Base-by-base conservation (phyloP, 1,139 yeast genomes). In the Pichia cactophila region DNA sequence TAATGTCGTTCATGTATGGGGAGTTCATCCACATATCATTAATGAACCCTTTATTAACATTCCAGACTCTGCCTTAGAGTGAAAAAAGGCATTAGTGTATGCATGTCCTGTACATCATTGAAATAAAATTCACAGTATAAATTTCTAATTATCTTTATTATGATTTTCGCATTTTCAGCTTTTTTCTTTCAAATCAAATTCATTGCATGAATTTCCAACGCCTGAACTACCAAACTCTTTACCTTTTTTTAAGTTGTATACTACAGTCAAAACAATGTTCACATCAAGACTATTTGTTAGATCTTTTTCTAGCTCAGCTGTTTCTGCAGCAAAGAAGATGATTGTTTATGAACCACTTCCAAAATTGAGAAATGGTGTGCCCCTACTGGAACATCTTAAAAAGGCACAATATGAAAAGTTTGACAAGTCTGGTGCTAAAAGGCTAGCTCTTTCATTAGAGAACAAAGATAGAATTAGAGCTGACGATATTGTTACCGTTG, bases 401-500 rank as follows among this genome's bases (percentile, higher is more conserved):
- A 65, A 73, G 52, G 73, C 77, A 51, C 74, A 82, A 49, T 70
- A 74, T 46, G 65, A 70, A 31, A 77, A 75, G 56, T 77, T 83
- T 56, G 97, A 89, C 63, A 86, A 90, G 26, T 70, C 77, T 5
- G 94, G 92, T 8, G 72, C 77, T 69, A 83, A 90, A 71, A 71
- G 84, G 54, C 74, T 75, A n/a, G 70, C 87, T 48, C 71, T 88
- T 26, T 72, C 75, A 52, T 70, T 69, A 50, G 56, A 66, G 7
- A 73, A 73, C 50, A 77, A 80, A n/a, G 69, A 69, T 40, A 61
- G 74, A 54, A 70, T 88, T 41, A 75, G 86, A 54, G 77, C 95
- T 0, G 97, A 96, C 10, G 97, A 89, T 64, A 75, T 87, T 41
- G 80, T 89, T 42, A 80, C 86, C 57, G 84, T 89, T 12, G 78